Conservation (phyloP, 169 alveolate genomes). For the Plasmodium ovale region DNA sequence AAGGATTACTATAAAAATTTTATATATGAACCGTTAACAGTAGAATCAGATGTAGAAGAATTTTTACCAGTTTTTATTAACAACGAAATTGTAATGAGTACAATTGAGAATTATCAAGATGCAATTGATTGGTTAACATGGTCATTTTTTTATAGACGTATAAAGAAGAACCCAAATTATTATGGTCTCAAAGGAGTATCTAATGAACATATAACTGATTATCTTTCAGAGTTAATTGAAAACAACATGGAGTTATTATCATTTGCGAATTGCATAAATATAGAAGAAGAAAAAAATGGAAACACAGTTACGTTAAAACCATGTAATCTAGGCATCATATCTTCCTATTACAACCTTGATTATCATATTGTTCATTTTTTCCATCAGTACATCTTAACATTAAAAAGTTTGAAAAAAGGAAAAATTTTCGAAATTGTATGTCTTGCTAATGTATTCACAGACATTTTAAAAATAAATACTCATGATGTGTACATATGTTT, state of each 20-base stretch:
- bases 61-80: slow-evolving; percentile 95
- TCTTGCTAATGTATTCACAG: slow-evolving; percentile 78
- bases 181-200: slow-evolving; percentile 96
- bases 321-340: slow-evolving; percentile 85
- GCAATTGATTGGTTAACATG: slow-evolving; percentile 99
- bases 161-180: slow-evolving; percentile 98
- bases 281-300: slow-evolving; percentile 90
- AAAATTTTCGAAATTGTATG: slow-evolving; percentile 50
- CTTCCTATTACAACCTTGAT: slow-evolving; percentile 49
- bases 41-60: slow-evolving; percentile 97
- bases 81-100: slow-evolving; percentile 97
- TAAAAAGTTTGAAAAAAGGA: slow-evolving; percentile 30
- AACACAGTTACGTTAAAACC: slow-evolving; percentile 90
- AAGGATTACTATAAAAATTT: slow-evolving; percentile 97
- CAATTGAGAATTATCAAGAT: slow-evolving; percentile 96
- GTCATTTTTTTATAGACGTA: slow-evolving; percentile 98
- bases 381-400: slow-evolving; percentile 50
- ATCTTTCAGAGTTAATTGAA: slow-evolving; percentile 96
- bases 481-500: slow-evolving; percentile 40
- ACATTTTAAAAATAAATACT: slow-evolving; percentile 56
- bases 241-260: slow-evolving; percentile 92
- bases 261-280: slow-evolving; percentile 94
- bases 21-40: slow-evolving; percentile 97
- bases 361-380: slow-evolving; percentile 47
- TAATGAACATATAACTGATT: slow-evolving; percentile 94